Evolutionary conservation across 208 protist genomes (phyloP), one percentile per base, ranked within the genome.

Genomic region (Leishmania major): DNA sequence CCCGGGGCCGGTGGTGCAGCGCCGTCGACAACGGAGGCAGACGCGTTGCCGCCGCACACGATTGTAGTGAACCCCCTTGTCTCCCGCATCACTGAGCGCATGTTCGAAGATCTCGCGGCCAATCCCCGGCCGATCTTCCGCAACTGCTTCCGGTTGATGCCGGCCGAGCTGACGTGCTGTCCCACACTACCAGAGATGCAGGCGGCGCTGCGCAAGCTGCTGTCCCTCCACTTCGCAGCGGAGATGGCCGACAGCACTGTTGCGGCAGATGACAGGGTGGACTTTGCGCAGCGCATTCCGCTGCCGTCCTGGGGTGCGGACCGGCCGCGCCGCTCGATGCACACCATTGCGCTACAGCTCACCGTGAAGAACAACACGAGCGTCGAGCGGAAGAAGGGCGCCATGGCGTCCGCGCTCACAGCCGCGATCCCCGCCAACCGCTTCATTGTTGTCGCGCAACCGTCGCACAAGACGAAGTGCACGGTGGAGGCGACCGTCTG

Each of bases 321-420:
- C 25, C 64, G 35, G 74, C 78, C 75, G 62, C 84, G 72, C 25
- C 77, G 79, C 75, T 74, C 79, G 62, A 89, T 94, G 85, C 79
- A 90, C 84, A 91, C 81, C 59, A 76, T 94, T 53, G 79, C 79
- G 35, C 80, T 97, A 45, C 86, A 91, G 59, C 88, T 97, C 55
- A 88, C 76, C n/a, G 88, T 97, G 17, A 95, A 95, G 81, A 97
- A 97, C 85, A 97, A 97, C 88, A 94, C 92, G 5, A 91, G 88
- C 83, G 92, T 97, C 67, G 89, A 95, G 74, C 79, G 81, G 45
- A 90, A 94, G 47, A 93, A 95, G 80, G 53, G 83, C 11, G 83
- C 85, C 25, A 71, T 94, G 35, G 80, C 85, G 3, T 82, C 90
- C 1, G 87, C 78, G 25, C 79, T 97, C 70, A 80, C 90, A 43